A percentile compares a stretch with the other conserved stretches of the same genome.
phyloP scores from a whole-genome alignment of 163 green algal species.

The Chloromonas sp. region DNA sequence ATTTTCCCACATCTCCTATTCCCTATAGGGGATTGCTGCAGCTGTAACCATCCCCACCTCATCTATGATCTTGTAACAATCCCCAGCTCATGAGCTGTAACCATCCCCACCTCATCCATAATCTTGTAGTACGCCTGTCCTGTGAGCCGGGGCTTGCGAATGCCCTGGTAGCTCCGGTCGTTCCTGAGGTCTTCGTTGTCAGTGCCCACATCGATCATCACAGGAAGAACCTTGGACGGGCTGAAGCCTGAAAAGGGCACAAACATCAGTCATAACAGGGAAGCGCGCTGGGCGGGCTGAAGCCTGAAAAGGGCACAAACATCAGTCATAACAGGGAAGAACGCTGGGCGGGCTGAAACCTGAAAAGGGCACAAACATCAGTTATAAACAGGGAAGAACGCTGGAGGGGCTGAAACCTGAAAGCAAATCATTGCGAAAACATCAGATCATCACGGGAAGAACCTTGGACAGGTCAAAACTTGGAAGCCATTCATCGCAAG shows the following conservation, averaged over 20 bases:
- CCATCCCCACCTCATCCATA: constrained; percentile 61
- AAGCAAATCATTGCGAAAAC: too few relatives aligned
- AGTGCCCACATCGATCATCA: constrained; percentile 88
- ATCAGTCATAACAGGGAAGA: too few relatives aligned
- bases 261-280: constrained; percentile 81
- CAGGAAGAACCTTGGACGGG: constrained; percentile 72
- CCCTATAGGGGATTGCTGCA: too few relatives aligned
- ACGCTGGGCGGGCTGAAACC: too few relatives aligned
- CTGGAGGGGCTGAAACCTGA: too few relatives aligned
- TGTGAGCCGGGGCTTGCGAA: constrained; percentile 63
- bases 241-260: constrained; percentile 64
- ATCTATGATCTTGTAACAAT: constrained; percentile 68
- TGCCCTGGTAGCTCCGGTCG: constrained; percentile 28
- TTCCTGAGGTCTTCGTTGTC: constrained; percentile 73
- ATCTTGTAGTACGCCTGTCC: constrained; percentile 69
- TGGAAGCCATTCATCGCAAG: too few relatives aligned
- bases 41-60: constrained; percentile 43
- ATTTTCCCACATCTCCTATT: too few relatives aligned
- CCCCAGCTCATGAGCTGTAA: neutral
- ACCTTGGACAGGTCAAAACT: constrained; percentile 53
- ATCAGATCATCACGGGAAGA: constrained; percentile 70
- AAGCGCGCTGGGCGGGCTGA: constrained; percentile 75
- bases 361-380: too few relatives aligned
- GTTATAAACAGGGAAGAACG: too few relatives aligned
- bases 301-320: constrained; percentile 45